Evolutionary conservation across 768 basidiomycete species (phyloP).

Genomic region (Obba rivulosa): DNA sequence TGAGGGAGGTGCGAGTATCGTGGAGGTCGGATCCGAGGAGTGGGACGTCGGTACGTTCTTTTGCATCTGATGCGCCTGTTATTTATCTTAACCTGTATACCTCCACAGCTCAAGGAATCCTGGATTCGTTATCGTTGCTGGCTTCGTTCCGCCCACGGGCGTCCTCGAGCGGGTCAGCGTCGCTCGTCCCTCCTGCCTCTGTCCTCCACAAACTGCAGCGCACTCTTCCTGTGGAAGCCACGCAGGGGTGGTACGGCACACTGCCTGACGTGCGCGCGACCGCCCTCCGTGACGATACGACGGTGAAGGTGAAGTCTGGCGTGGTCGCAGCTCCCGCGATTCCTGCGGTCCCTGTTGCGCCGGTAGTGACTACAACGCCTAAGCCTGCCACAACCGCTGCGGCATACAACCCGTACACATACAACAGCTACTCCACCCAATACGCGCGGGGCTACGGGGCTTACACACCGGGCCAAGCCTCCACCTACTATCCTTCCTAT

Average conservation of each 20-base stretch:
- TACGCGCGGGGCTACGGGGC: constrained; percentile 33
- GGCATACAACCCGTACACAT: constrained; percentile 19
- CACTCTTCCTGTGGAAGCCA: constrained; percentile 55
- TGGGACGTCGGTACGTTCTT: constrained; percentile 70
- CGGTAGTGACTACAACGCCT: constrained; percentile 24
- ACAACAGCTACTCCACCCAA: constrained; percentile 22
- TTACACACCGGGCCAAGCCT: constrained; percentile 34
- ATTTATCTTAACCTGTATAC: not conserved
- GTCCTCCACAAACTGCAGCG: constrained; percentile 68
- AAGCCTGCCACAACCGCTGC: constrained; percentile 24
- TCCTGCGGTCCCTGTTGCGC: constrained; percentile 26
- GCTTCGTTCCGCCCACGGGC: constrained; percentile 67
- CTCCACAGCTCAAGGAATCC: constrained; percentile 59
- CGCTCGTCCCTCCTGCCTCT: constrained; percentile 58
- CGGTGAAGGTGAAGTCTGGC: constrained; percentile 53
- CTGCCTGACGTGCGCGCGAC: constrained; percentile 50
- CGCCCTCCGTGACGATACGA: constrained; percentile 72
- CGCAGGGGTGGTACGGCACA: constrained; percentile 71
- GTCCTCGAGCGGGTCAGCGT: constrained; percentile 32
- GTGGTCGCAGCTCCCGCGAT: constrained; percentile 12
- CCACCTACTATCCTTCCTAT: constrained; percentile 24
- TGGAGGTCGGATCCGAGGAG: constrained; percentile 71
- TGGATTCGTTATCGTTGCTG: constrained; percentile 63
- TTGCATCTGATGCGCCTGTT: not conserved
- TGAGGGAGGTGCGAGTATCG: constrained; percentile 36